phyloP scores from a whole-genome alignment of 768 basidiomycete genomes.

The Leucocoprinus birnbaumii region DNA sequence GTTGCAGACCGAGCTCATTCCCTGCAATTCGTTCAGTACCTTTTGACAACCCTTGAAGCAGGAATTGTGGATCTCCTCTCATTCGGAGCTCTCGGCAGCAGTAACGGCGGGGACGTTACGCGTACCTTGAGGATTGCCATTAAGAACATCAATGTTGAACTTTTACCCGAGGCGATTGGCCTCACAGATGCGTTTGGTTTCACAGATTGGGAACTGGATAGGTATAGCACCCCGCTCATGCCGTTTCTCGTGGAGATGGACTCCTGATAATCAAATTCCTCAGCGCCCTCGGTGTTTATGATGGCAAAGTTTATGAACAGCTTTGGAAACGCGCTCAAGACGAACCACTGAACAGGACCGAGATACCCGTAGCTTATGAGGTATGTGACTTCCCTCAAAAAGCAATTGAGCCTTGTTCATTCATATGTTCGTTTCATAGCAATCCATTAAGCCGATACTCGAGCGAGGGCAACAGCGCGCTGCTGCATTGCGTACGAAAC shows the following conservation, averaged over 20 bases:
- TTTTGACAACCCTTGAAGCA: conserved; percentile 54
- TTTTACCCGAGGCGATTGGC: conserved; percentile 65
- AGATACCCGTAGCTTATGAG: conserved; percentile 54
- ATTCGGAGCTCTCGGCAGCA: conserved; percentile 39
- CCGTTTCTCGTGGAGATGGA: background rate
- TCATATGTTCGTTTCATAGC: too few species aligned
- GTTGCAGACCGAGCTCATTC: background rate
- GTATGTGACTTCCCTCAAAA: conserved; percentile 26
- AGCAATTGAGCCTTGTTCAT: too few species aligned
- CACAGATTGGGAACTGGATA: conserved; percentile 72
- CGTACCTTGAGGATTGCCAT: conserved; percentile 49
- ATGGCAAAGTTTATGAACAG: conserved; percentile 68
- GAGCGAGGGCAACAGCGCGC: conserved; percentile 41
- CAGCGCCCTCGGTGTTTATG: conserved; percentile 60
- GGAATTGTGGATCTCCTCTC: conserved; percentile 60
- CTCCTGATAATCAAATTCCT: background rate
- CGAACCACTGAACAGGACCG: conserved; percentile 57
- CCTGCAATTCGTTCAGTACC: conserved; percentile 40
- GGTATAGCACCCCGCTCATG: conserved; percentile 27
- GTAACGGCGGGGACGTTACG: conserved; percentile 35
- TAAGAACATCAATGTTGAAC: conserved; percentile 39
- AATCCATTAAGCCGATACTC: conserved; percentile 52
- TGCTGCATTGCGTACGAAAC: conserved; percentile 4
- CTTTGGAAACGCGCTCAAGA: conserved; percentile 55
- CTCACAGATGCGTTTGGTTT: conserved; percentile 75